Evolutionary conservation across 78 protist genomes (phyloP), one percentile per base, ranked within the genome.

Genomic region (Dictyostelium citrinum): DNA sequence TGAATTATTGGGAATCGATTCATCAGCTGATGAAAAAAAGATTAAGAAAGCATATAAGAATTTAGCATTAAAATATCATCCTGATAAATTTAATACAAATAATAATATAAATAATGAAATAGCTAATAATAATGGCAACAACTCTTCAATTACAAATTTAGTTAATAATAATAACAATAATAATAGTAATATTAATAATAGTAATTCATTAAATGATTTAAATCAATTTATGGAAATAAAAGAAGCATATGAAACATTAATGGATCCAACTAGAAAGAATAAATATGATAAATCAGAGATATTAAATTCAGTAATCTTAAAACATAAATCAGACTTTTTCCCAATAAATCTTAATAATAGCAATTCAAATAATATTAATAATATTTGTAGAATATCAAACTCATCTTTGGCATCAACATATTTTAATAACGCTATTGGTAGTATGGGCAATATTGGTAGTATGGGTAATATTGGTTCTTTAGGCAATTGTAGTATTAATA

Each of bases 21-120:
- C 83, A 24, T 31, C 27, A 10, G 83, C 83, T 5, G 92, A 86
- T 45, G 20, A 10, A 43, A 70, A 75, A 20, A 64, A 49, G 46
- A 60, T 86, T 58, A 86, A 86, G 64, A 58, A 60, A 77, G 92
- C 92, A 14, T 86, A 86, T 10, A 77, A 86, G 33, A 77, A 61
- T 27, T 29, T 86, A 33, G 92, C 92, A n/a, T 31, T 86, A n/a
- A 86, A 45, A 33, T 86, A 86, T 86, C 92, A 86, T 12, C 92
- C 92, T 27, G 92, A 86, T 45, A 78, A 49, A 49, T n/a, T 37
- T 39, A 75, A 33, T 35, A 27, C n/a, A 35, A 35, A 9, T 8
- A 78, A 78, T 17, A 41, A 78, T n/a, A 46, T n/a, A 29, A 41
- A 78, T 27, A 76, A 43, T 76, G 60, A 76, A 39, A 22, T 35